Conservation (phyloP, 2,329 filamentous ascomycete species). For the Colletotrichum ledebouriae region DNA sequence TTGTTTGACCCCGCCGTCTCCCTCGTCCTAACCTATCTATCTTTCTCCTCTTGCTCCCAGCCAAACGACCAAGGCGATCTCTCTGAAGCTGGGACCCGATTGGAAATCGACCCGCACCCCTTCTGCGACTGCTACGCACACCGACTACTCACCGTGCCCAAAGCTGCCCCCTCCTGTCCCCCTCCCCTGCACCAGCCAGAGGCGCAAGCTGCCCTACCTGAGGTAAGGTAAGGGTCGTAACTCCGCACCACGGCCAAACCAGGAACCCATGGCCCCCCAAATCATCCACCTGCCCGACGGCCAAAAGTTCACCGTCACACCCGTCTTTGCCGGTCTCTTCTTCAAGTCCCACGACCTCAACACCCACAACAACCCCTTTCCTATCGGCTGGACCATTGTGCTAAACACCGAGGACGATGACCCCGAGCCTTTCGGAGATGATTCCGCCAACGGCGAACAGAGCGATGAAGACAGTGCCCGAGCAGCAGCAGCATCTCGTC, state of each 20-base stretch:
- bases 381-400: constrained; percentile 90
- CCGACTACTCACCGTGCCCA: constrained; percentile 6
- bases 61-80: too few species aligned
- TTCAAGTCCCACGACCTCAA: constrained; percentile 88
- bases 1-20: constrained; percentile 33
- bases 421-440: constrained; percentile 25
- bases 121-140: too few species aligned
- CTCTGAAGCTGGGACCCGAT: too few species aligned
- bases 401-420: constrained; percentile 75
- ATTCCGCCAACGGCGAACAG: constrained; percentile 48
- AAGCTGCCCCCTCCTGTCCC: constrained; percentile 1
- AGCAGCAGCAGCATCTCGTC: constrained; percentile 44
- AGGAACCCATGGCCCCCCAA: constrained; percentile 52
- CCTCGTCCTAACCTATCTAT: constrained; percentile 5
- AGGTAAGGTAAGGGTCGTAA: constrained; percentile 4
- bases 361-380: constrained; percentile 77
- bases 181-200: constrained; percentile 8
- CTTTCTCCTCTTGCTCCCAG: constrained; percentile 1
- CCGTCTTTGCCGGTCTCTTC: constrained; percentile 90
- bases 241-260: constrained; percentile 14
- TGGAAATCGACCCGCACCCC: not conserved
- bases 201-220: not conserved
- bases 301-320: constrained; percentile 82
- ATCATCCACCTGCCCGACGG: constrained; percentile 86
- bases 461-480: constrained; percentile 46